Evolutionary conservation across 2,329 filamentous ascomycete genomes (phyloP), one percentile per base, ranked within the genome.

Genomic region (Cyclaneusma minus): DNA sequence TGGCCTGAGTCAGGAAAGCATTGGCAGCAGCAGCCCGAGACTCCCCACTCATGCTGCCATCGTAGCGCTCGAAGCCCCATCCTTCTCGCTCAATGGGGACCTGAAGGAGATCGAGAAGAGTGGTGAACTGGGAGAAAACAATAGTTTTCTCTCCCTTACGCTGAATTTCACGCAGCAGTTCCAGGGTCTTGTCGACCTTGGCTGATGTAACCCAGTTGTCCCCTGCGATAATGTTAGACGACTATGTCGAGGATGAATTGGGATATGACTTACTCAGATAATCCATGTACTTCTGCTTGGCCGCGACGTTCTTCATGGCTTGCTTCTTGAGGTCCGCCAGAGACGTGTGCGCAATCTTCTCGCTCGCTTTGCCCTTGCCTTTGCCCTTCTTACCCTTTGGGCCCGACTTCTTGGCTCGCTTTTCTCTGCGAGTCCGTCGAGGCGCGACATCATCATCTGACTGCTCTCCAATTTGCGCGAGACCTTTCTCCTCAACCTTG

Each of bases 41-140:
- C 3, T 58, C 55, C 11, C 73, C 60, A 14, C 58, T 64, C 78
- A 87, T 84, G 39, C 65, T 68, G 16, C 81, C 81, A 37, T 87
- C 80, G 46, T 84, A 87, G 20, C 80, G 76, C 16, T 54, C 53
- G 43, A 68, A 62, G 11, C 58, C 37, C 24, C 58, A 52, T 6
- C 50, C 58, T 26, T 60, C 55, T n/a, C 63, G 54, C 29, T 58
- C 54, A 34, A 87, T 66, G 0, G 77, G 74, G 4, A 85, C 63
- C 48, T 87, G 77, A 10, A 87, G 55, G 4, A 87, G 60, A 48
- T 87, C 80, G 3, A 89, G 66, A 11, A 87, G 58, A 0, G 77
- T 72, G 1, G 81, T 85, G 55, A 80, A 89, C 40, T 84, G 79
- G 30, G 72, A 80, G 54, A 89, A 89, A 35, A 89, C 65, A 28